Percentiles rank a stretch among this genome's conserved stretches.
Conservation (phyloP, 202 grass and related monocot genomes). For the Alloteropsis angusta region DNA sequence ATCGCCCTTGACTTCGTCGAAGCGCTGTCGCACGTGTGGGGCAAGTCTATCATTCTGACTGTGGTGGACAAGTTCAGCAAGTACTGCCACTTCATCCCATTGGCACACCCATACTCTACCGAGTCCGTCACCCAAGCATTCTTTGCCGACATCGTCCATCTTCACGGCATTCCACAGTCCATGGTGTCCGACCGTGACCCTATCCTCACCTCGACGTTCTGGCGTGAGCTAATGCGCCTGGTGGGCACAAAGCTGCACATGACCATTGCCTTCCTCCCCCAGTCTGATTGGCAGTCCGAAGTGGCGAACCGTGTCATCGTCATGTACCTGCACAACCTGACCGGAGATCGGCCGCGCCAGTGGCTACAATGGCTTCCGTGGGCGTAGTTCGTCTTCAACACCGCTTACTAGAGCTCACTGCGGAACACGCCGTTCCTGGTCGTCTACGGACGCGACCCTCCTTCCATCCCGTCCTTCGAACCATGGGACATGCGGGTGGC, state of each 20-base stretch:
- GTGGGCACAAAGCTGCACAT: not conserved
- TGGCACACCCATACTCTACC: not conserved
- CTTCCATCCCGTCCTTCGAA: not conserved
- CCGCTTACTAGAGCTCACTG: not conserved
- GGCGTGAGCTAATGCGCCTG: not conserved
- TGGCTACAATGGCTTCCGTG: not conserved
- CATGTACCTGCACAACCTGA: not conserved
- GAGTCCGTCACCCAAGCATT: not conserved
- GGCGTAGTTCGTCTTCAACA: not conserved
- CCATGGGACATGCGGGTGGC: not conserved
- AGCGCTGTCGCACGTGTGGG: fast-evolving
- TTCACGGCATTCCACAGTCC: not conserved
- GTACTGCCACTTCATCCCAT: not conserved
- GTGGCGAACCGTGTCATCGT: not conserved
- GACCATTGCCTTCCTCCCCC: not conserved
- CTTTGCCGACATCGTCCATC: not conserved
- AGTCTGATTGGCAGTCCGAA: fast-evolving
- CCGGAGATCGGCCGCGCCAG: not conserved
- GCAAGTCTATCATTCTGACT: not conserved
- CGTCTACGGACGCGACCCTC: not conserved
- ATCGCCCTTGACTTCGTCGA: not conserved
- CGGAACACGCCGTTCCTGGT: not conserved
- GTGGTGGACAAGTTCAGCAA: not conserved
- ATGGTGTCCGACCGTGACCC: not conserved
- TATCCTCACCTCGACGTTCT: not conserved